These are phyloP conservation scores for Parasitella parasitica DNA, from an alignment of 371 early-diverging fungal species.

Conservation along the genomic window DNA sequence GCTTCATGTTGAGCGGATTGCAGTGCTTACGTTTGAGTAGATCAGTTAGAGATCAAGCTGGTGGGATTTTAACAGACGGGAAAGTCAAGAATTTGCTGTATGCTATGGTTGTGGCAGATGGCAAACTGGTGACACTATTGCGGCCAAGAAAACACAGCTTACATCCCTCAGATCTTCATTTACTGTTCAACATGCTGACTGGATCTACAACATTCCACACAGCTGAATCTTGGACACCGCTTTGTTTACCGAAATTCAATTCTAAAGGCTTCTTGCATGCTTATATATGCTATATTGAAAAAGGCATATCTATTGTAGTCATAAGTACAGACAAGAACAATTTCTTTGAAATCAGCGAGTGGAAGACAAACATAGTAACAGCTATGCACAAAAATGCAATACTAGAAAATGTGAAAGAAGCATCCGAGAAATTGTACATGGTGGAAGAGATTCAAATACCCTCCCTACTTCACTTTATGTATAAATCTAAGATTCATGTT, in stretches of 20 bases:
- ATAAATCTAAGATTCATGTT: constrained; percentile 64
- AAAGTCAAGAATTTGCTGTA: constrained; percentile 55
- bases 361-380: constrained; percentile 65
- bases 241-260: constrained; percentile 94
- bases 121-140: constrained; percentile 74
- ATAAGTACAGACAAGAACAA: constrained; percentile 81
- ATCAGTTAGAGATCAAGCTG: constrained; percentile 66
- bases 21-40: constrained; percentile 72
- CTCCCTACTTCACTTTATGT: constrained; percentile 73
- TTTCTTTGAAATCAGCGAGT: constrained; percentile 79
- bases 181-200: constrained; percentile 81
- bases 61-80: constrained; percentile 54
- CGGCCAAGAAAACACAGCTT: constrained; percentile 77
- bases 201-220: constrained; percentile 74
- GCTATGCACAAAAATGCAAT: constrained; percentile 28
- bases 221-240: constrained; percentile 90
- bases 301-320: constrained; percentile 70
- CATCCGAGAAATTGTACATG: constrained; percentile 35
- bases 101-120: constrained; percentile 77
- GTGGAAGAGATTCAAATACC: constrained; percentile 68
- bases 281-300: constrained; percentile 79
- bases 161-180: constrained; percentile 83
- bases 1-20: constrained; percentile 79
- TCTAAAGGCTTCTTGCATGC: constrained; percentile 85
- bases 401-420: constrained; percentile 26